Base-by-base conservation (phyloP, 441 rosid species). In the Euphorbia schlechtendalii region DNA sequence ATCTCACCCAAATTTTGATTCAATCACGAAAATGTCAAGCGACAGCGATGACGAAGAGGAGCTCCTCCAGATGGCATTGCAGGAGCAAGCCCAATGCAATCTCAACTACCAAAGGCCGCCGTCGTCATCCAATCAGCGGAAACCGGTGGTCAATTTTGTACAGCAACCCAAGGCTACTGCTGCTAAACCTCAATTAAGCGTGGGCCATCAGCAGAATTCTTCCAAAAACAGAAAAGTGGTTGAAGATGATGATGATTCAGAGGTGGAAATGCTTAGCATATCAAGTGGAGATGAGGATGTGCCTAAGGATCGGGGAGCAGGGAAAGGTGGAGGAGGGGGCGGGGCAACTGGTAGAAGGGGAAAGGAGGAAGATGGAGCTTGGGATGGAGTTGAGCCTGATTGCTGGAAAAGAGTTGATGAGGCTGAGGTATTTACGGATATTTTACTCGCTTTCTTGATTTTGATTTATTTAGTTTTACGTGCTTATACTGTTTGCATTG, bases 301-400 rank as follows among this genome's bases (percentile, higher is more conserved):
- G 46, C 73, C 64, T 30, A 85, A 74, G 76, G 89, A 83, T 72
- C 74, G 73, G 17, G 75, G 71, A 32, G 80, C 63, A 38, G 54
- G 66, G 40, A 81, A 84, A 62, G 66, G 66, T 36, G 80, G 76
- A 71, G 79, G 69, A 6, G 77, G 74, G n/a, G 75, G 74, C 24
- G 77, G 69, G 43, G 52, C 67, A 28, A 78, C 83, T 53, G 64
- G 69, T 46, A 77, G 76, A 66, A 76, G 71, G 5, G 76, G 73
- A 71, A 80, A 78, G 60, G 92, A 84, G 11, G 97, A 86, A 28
- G 93, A 90, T 58, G 71, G 73, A 32, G 73, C 60, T 30, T 89
- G 99, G 98, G 96, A 91, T 64, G 96, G 96, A 7, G 92, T 76
- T 24, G 99, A 94, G 72, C 99, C 98, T 53, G 89, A 83, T 86